Evolutionary conservation across 108 stramenopile genomes (phyloP).

Genomic region (Cylindrotheca fusiformis): DNA sequence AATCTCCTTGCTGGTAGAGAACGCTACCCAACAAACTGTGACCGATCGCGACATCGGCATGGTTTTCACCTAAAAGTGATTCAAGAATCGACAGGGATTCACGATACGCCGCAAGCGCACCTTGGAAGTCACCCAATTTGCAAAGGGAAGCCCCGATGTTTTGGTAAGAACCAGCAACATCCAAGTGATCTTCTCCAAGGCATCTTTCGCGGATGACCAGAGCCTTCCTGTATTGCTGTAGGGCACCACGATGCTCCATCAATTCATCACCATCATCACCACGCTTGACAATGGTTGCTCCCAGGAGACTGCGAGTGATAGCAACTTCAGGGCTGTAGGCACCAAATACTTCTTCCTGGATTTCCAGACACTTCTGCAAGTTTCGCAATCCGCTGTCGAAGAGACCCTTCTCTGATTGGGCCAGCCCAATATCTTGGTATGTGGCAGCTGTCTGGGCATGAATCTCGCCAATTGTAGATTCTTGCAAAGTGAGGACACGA

Average conservation of each 20-base stretch:
- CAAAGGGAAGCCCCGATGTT: constrained; percentile 36
- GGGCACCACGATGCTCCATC: constrained; percentile 35
- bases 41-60: constrained; percentile 36
- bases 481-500: constrained; percentile 22
- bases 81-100: constrained; percentile 40
- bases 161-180: constrained; percentile 37
- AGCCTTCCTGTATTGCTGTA: constrained; percentile 44
- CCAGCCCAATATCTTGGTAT: constrained; percentile 35
- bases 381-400: constrained; percentile 25
- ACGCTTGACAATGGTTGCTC: constrained; percentile 28
- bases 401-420: constrained; percentile 24
- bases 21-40: constrained; percentile 31
- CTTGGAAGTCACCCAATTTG: constrained; percentile 39
- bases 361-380: constrained; percentile 29
- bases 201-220: constrained; percentile 37
- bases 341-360: constrained; percentile 37
- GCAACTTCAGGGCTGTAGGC: constrained; percentile 39
- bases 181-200: constrained; percentile 35
- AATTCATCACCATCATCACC: constrained; percentile 32
- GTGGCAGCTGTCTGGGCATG: constrained; percentile 37
- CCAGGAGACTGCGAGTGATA: constrained; percentile 37
- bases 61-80: constrained; percentile 37
- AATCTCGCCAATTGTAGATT: constrained; percentile 21
- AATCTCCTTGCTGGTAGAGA: constrained; percentile 39
- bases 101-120: constrained; percentile 33